These are phyloP conservation scores for Jatropha podagrica DNA, from an alignment of 441 rosid species.

Conservation along the genomic window DNA sequence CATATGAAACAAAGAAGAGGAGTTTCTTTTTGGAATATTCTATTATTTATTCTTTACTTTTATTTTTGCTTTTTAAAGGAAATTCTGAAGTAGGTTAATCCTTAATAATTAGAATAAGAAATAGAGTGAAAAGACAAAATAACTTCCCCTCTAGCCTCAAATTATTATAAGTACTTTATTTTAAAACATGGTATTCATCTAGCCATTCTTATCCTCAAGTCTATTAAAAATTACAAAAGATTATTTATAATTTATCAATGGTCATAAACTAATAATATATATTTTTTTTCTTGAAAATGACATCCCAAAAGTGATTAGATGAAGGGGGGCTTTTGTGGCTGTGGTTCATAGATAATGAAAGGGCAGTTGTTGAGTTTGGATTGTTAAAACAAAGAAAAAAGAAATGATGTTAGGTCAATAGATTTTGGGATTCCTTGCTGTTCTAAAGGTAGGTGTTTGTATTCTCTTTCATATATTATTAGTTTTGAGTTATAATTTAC, in stretches of 20 bases:
- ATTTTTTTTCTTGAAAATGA: background rate
- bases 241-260: background rate
- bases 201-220: constrained; percentile 27
- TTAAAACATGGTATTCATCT: background rate
- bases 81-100: background rate
- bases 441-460: background rate
- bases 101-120: background rate
- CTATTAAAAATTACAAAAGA: constrained; percentile 2
- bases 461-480: constrained; percentile 17
- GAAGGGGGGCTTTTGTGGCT: constrained; percentile 14
- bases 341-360: constrained; percentile 7
- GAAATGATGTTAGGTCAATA: background rate
- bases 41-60: background rate
- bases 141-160: background rate
- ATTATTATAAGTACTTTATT: background rate
- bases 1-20: background rate
- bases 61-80: background rate
- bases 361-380: constrained; percentile 8
- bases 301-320: constrained; percentile 1
- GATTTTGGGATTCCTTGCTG: constrained; percentile 12
- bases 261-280: background rate
- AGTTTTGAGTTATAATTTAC: constrained; percentile 6
- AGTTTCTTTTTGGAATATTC: background rate
- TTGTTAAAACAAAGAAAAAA: background rate
- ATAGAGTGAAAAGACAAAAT: background rate